Evolutionary conservation across 192 early-diverging fungal species (phyloP), one percentile per base, ranked within the genome.

Genomic region (Dissophora ornata): DNA sequence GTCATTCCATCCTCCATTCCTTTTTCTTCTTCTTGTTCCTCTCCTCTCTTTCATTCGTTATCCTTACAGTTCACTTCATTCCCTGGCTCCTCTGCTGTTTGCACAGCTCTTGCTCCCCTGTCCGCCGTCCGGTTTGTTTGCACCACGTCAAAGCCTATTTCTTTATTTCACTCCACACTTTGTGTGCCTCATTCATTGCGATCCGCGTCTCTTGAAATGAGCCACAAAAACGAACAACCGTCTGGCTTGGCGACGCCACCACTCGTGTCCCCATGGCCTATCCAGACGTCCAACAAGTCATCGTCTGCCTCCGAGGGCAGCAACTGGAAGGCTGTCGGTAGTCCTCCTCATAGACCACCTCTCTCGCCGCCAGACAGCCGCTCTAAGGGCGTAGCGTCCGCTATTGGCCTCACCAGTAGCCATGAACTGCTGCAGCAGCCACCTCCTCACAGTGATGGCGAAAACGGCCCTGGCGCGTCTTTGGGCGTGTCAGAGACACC

Each of bases 241-340:
- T 61, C 71, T n/a, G 62, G 63, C 24, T 49, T 66, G 19, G 57
- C 45, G 26, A 71, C 59, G 16, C 68, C 59, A 24, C 59, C 68
- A 15, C 60, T 55, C 15, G 52, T 26, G 25, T 36, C 52, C 9
- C 69, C 69, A 0, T 6, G 3, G 8, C 61, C 69, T 25, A 71
- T 71, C 25, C 69, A 64, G 46, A 36, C 42, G 36, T 6, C 36
- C 36, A 22, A 25, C 38, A 57, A 18, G 21, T 16, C 45, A 12
- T 22, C 67, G 1, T 40, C 57, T 42, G 19, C 32, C 42, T 8
- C 55, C 12, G 21, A 48, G 30, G 25, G 47, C 56, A 82, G 13
- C 30, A 75, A 38, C 71, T 90, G 88, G 88, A 90, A 86, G 56
- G 69, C 75, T 40, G 85, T 88, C 30, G 87, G 86, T n/a, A 86